A percentile compares a stretch with the other conserved stretches of the same genome.
Conservation (phyloP, 2,329 filamentous ascomycete species). For the Penicillium sp. region DNA sequence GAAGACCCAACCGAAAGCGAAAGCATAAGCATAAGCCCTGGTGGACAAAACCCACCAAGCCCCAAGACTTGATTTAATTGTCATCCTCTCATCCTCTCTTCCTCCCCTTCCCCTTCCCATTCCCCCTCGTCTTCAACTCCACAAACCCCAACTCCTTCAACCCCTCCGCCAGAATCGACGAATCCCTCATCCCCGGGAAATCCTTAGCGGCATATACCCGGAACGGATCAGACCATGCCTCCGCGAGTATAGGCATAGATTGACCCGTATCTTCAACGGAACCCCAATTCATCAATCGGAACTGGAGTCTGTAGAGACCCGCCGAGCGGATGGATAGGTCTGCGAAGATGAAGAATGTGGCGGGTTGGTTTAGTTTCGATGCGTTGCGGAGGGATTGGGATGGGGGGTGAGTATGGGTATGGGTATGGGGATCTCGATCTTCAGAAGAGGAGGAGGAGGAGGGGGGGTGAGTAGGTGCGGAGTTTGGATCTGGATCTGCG, state of each 20-base stretch:
- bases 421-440: slow-evolving; percentile 19
- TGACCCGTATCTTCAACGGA: slow-evolving; percentile 42
- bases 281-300: slow-evolving; percentile 53
- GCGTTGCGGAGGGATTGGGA: slow-evolving; percentile 21
- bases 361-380: slow-evolving; percentile 38
- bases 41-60: neutral
- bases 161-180: slow-evolving; percentile 46
- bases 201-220: slow-evolving; percentile 52
- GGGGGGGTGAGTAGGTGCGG: slow-evolving; percentile 46
- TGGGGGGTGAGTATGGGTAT: slow-evolving; percentile 9
- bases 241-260: slow-evolving; percentile 47
- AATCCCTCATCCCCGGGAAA: slow-evolving; percentile 52
- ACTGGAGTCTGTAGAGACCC: slow-evolving; percentile 53
- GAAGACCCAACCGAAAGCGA: too few relatives aligned
- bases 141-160: slow-evolving; percentile 50
- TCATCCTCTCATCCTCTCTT: slow-evolving; percentile 32
- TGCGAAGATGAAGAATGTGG: slow-evolving; percentile 56
- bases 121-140: slow-evolving; percentile 50
- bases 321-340: slow-evolving; percentile 55
- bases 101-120: slow-evolving; percentile 44
- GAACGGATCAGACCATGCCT: slow-evolving; percentile 50
- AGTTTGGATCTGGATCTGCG: slow-evolving; percentile 51
- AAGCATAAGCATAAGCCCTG: too few relatives aligned
- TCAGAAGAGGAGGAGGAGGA: slow-evolving; percentile 23
- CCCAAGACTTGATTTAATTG: neutral